Evolutionary conservation across 148 eudicot genomes (phyloP).

Genomic region (Euryodendron excelsum): DNA sequence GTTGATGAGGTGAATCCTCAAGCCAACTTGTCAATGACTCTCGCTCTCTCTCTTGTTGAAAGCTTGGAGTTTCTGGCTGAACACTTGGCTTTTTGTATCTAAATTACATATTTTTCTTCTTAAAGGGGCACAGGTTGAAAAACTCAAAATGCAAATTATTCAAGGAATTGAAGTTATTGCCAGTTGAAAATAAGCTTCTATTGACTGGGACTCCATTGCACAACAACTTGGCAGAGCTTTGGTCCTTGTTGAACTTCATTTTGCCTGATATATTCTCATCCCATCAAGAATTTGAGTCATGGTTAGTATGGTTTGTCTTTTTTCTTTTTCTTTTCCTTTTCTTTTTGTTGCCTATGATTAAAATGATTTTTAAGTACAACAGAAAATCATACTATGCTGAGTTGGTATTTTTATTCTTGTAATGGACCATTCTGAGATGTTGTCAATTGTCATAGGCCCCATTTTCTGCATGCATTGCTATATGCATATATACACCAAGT

Average conservation of each 20-base stretch:
- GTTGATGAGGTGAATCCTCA: slow-evolving; percentile 78
- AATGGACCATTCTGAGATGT: neutral
- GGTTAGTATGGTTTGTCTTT: slow-evolving; percentile 40
- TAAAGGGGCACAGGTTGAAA: slow-evolving; percentile 91
- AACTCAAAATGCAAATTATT: slow-evolving; percentile 79
- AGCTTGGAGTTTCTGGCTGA: neutral
- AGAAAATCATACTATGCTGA: neutral
- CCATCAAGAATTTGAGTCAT: slow-evolving; percentile 91
- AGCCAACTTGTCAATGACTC: neutral
- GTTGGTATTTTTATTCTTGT: neutral
- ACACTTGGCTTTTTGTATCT: slow-evolving; percentile 5
- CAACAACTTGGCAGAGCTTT: slow-evolving; percentile 95
- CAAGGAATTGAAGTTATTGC: slow-evolving; percentile 64
- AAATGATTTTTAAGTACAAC: too few species aligned
- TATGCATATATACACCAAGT: neutral
- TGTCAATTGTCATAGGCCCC: neutral
- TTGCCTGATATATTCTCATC: slow-evolving; percentile 96
- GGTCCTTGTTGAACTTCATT: slow-evolving; percentile 95
- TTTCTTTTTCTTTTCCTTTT: neutral
- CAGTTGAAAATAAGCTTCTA: slow-evolving; percentile 82
- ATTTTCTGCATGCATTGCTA: neutral
- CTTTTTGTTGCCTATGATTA: neutral
- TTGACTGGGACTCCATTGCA: slow-evolving; percentile 98
- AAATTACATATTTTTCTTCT: slow-evolving; percentile 13
- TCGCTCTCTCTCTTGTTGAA: too few species aligned